A percentile compares a stretch with the other conserved stretches of the same genome.
Evolutionary conservation across 495 filamentous ascomycete genomes (phyloP).

Genomic region (Aspergillus bertholletiae): DNA sequence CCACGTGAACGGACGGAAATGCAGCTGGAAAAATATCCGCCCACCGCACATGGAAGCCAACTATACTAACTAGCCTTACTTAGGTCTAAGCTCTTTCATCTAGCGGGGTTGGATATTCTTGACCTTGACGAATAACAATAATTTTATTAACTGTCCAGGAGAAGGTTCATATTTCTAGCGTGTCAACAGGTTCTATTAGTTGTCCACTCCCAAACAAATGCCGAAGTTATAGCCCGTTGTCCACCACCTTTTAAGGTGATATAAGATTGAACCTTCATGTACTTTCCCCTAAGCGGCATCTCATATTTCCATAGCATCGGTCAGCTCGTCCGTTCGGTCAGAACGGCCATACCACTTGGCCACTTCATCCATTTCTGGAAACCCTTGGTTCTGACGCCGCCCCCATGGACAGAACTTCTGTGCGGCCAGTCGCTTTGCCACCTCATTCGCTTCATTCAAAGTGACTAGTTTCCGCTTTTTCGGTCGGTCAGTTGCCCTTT

Average conservation of each 20-base stretch:
- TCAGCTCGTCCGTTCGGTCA: neutral
- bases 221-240: neutral
- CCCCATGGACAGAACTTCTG: constrained; percentile 8
- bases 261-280: neutral
- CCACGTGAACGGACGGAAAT: neutral
- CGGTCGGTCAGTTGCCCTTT: neutral
- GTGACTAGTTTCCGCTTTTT: constrained; percentile 60
- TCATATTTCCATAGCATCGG: neutral
- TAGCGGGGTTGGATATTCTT: no score
- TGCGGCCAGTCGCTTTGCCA: constrained; percentile 58
- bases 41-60: neutral
- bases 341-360: neutral
- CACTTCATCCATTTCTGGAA: neutral
- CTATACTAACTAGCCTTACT: no score
- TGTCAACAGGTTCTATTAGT: neutral
- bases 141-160: no score
- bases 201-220: neutral
- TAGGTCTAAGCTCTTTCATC: neutral
- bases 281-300: neutral
- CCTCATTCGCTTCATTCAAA: constrained; percentile 69
- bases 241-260: no score
- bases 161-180: neutral
- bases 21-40: neutral
- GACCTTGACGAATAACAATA: no score
- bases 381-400: neutral